phyloP scores from a whole-genome alignment of 371 early-diverging fungal species.

The Mucor irregularis region DNA sequence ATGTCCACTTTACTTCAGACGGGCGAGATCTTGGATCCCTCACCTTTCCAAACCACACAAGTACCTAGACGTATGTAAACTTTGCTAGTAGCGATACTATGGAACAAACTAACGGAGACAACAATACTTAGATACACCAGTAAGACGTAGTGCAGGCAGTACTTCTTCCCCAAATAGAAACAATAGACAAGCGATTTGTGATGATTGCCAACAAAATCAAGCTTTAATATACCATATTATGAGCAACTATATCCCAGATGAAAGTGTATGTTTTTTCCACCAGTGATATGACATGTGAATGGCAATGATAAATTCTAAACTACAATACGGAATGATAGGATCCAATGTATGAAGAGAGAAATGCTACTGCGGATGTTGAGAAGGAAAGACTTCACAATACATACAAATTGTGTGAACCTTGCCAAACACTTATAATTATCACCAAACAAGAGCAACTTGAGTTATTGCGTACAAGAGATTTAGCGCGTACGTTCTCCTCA shows the following conservation, averaged over 20 bases:
- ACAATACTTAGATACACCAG: background rate
- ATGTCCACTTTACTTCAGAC: background rate
- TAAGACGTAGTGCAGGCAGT: background rate
- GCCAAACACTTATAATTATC: background rate
- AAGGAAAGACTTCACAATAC: background rate
- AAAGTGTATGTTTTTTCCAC: constrained; percentile 3
- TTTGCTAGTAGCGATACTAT: too few relatives aligned
- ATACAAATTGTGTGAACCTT: background rate
- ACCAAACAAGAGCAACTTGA: too few relatives aligned
- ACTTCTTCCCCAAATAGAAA: too few relatives aligned
- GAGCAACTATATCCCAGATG: constrained; percentile 5
- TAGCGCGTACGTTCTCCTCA: too few relatives aligned
- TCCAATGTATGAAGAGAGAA: background rate
- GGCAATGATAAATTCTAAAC: too few relatives aligned
- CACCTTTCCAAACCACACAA: background rate
- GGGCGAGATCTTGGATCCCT: constrained; percentile 3
- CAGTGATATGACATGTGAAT: too few relatives aligned
- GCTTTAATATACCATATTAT: background rate
- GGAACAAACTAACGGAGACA: too few relatives aligned
- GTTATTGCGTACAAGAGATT: too few relatives aligned
- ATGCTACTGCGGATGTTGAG: background rate
- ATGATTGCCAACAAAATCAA: background rate
- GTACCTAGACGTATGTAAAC: too few relatives aligned
- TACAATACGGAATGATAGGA: background rate
- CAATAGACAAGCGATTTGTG: background rate